Evolutionary conservation across 306 rosid species (phyloP).

Genomic region (Quercus berberidifolia): DNA sequence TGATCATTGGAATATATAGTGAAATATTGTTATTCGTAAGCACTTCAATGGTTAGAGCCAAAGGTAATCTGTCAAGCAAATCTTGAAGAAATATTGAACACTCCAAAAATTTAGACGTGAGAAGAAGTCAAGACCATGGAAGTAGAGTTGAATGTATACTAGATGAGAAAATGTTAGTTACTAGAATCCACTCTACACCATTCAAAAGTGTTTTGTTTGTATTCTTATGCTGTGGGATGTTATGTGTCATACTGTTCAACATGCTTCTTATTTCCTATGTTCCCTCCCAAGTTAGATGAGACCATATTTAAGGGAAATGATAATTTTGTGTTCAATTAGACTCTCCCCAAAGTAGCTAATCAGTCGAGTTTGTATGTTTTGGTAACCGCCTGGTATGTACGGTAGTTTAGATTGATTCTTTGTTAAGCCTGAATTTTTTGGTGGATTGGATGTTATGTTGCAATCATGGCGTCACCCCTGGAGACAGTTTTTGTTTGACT

Average conservation of each 20-base stretch:
- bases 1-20: no score
- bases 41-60: no score
- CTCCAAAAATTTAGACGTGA: no score
- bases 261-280: not conserved
- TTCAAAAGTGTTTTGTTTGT: not conserved
- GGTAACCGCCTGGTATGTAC: not conserved
- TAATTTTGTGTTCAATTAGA: not conserved
- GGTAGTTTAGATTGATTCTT: not conserved
- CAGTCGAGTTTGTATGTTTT: not conserved
- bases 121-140: no score
- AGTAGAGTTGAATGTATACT: no score
- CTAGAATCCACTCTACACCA: no score
- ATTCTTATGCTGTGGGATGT: not conserved
- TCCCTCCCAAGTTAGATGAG: not conserved
- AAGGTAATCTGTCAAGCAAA: no score
- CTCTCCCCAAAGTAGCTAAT: not conserved
- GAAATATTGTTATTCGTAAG: no score
- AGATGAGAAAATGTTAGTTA: no score
- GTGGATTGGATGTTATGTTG: not conserved
- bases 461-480: not conserved
- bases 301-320: not conserved
- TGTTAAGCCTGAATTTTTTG: not conserved
- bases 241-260: not conserved
- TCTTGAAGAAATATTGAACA: no score
- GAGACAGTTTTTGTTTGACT: not conserved